These are phyloP conservation scores for Cyberlindnera nakhonratchasimensis DNA, from an alignment of 805 yeast genomes.

Conservation along the genomic window DNA sequence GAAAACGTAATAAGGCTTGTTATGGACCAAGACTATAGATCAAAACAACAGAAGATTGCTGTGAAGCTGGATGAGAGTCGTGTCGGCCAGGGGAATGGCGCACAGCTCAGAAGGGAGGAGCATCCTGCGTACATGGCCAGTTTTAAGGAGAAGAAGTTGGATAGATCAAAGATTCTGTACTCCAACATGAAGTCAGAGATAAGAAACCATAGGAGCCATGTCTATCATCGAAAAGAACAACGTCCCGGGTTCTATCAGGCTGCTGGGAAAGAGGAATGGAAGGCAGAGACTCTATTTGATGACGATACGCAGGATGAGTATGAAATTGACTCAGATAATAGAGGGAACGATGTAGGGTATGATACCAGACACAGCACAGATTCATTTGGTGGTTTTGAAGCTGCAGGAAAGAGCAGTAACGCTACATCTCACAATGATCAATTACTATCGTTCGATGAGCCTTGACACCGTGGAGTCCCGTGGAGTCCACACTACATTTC, in stretches of 20 bases:
- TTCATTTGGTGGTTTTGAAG: slow-evolving; percentile 36
- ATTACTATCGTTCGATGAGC: slow-evolving; percentile 11
- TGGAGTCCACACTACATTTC: too few relatives aligned
- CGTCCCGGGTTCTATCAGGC: slow-evolving; percentile 10
- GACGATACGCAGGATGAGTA: slow-evolving; percentile 8
- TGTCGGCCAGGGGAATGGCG: slow-evolving; percentile 7
- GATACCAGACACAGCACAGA: neutral
- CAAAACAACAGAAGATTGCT: slow-evolving; percentile 5
- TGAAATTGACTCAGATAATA: slow-evolving; percentile 24
- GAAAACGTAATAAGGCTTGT: slow-evolving; percentile 7
- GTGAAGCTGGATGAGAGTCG: slow-evolving; percentile 9
- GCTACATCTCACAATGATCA: neutral
- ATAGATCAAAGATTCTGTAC: slow-evolving; percentile 13
- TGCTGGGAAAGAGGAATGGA: neutral
- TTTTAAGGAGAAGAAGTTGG: slow-evolving; percentile 14
- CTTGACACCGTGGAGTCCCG: slow-evolving; percentile 4
- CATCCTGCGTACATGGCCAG: slow-evolving; percentile 10
- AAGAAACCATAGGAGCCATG: slow-evolving; percentile 13
- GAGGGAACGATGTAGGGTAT: slow-evolving; percentile 10
- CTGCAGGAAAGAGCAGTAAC: neutral
- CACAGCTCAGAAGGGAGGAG: slow-evolving; percentile 3
- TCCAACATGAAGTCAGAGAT: slow-evolving; percentile 20
- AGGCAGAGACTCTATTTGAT: neutral
- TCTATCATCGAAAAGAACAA: slow-evolving; percentile 3
- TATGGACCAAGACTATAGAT: slow-evolving; percentile 9